Evolutionary conservation across 495 filamentous ascomycete species (phyloP), one percentile per base, ranked within the genome.

Genomic region (Copromyces sp.): DNA sequence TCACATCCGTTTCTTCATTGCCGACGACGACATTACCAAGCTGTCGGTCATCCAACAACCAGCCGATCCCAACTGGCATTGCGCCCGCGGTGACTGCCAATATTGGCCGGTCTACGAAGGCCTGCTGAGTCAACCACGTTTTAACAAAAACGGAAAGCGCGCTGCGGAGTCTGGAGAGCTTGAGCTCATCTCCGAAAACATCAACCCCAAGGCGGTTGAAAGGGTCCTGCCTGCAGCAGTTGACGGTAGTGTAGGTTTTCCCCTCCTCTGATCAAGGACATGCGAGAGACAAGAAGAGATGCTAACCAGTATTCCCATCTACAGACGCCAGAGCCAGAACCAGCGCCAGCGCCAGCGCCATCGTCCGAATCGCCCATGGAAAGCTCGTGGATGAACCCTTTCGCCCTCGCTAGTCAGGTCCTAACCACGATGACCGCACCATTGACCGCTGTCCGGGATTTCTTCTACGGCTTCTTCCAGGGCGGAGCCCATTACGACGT

Each of bases 1-100:
- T 1, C 78, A 78, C n/a, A 68, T 81, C 7, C 79, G 79, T n/a
- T 81, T 81, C 38, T 81, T 76, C 70, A n/a, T 68, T 7, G 35
- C 38, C 37, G 75, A 70, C 47, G 29, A 68, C 24, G 44, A 69
- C 9, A 14, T 17, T 12, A 70, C 72, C 32, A 73, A 73, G 14
- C 47, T 81, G 12, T 71, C 75, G 5, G 78, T 80, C n/a, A 44
- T 78, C 7, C 77, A 80, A 53, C 69, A 11, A 75, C 75, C 73
- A 24, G 72, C 71, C 12, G 79, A 81, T 68, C 42, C 53, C 4
- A 14, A 14, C 12, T 77, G 74, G 75, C 74, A 78, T 69, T 81
- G 79, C 73, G 38, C 32, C n/a, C 80, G 79, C 73, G 47, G 40
- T 32, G 39, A 68, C 29, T 59, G 47, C 29, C 11, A 71, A 9